Evolutionary conservation across 2,329 filamentous ascomycete species (phyloP).

Genomic region (Scedosporium aurantiacum): DNA sequence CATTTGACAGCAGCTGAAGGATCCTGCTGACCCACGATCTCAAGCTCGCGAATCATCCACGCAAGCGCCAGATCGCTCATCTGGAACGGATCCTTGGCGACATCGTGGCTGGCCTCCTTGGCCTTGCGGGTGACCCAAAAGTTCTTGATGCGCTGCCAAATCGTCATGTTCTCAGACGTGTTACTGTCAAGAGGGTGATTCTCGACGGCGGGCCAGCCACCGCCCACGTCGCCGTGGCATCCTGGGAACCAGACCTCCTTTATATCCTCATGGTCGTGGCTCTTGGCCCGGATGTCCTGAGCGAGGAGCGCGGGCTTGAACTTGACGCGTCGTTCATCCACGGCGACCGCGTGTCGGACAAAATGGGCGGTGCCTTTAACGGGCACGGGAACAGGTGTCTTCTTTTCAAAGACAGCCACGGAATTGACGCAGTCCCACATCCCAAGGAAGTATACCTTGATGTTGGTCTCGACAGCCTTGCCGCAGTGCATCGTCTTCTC

Average conservation of each 20-base stretch:
- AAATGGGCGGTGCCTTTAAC: constrained; percentile 29
- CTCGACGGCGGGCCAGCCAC: constrained; percentile 51
- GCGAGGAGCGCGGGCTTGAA: constrained; percentile 40
- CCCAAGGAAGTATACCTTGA: constrained; percentile 43
- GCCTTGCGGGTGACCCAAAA: constrained; percentile 24
- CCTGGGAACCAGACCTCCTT: constrained; percentile 75
- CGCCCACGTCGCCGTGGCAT: constrained; percentile 68
- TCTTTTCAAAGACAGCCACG: constrained; percentile 30
- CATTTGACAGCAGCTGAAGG: constrained; percentile 22
- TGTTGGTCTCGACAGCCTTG: constrained; percentile 18
- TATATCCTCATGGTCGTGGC: constrained; percentile 29
- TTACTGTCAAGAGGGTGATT: constrained; percentile 31
- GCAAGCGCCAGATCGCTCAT: constrained; percentile 56
- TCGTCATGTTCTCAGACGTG: constrained; percentile 39
- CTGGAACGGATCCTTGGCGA: constrained; percentile 24
- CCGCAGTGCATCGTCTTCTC: constrained; percentile 13
- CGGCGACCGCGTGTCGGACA: constrained; percentile 40
- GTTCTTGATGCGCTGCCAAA: constrained; percentile 24
- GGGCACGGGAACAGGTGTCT: constrained; percentile 24
- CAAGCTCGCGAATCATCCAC: constrained; percentile 53
- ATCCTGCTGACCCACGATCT: constrained; percentile 23
- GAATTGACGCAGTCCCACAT: constrained; percentile 45
- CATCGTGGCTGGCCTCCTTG: constrained; percentile 16
- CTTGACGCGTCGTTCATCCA: constrained; percentile 43
- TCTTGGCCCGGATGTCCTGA: constrained; percentile 22